These are phyloP conservation scores for Gleditsia sinensis DNA, from an alignment of 306 rosid genomes.

Conservation along the genomic window DNA sequence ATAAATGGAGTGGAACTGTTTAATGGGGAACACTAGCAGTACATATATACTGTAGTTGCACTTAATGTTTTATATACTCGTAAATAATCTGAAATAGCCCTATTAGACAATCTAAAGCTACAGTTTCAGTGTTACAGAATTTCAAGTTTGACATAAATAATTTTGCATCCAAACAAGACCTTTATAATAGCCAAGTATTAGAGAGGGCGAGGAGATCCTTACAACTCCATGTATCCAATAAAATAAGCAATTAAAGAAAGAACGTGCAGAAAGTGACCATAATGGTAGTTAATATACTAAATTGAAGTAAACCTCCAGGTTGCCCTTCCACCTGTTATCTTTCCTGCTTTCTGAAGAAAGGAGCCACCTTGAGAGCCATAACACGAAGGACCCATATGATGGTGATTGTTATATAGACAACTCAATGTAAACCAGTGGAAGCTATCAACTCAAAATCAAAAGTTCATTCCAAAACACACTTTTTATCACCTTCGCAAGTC, in stretches of 20 bases:
- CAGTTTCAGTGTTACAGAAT: background rate
- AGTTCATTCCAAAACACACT: slow-evolving; percentile 62
- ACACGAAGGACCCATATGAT: slow-evolving; percentile 55
- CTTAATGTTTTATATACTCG: background rate
- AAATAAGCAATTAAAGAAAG: slow-evolving; percentile 20
- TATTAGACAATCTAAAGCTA: background rate
- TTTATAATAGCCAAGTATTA: background rate
- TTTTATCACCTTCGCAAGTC: slow-evolving; percentile 69
- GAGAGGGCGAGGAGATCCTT: background rate
- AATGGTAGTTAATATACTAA: slow-evolving; percentile 29
- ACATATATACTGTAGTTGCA: background rate
- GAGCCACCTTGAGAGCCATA: slow-evolving; percentile 59
- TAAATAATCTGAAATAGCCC: background rate
- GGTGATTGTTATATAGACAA: slow-evolving; percentile 59
- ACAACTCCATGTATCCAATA: slow-evolving; percentile 18
- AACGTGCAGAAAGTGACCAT: slow-evolving; percentile 28
- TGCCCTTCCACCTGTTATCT: slow-evolving; percentile 44
- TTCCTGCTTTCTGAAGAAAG: slow-evolving; percentile 38
- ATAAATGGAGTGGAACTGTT: slow-evolving; percentile 3
- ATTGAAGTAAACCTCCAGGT: slow-evolving; percentile 32
- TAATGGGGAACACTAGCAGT: background rate
- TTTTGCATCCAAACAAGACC: slow-evolving; percentile 11
- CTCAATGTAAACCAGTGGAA: slow-evolving; percentile 58
- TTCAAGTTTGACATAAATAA: background rate
- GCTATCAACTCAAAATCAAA: slow-evolving; percentile 48